Base-by-base conservation (phyloP, 495 filamentous ascomycete species). In the Xylaria longipes region DNA sequence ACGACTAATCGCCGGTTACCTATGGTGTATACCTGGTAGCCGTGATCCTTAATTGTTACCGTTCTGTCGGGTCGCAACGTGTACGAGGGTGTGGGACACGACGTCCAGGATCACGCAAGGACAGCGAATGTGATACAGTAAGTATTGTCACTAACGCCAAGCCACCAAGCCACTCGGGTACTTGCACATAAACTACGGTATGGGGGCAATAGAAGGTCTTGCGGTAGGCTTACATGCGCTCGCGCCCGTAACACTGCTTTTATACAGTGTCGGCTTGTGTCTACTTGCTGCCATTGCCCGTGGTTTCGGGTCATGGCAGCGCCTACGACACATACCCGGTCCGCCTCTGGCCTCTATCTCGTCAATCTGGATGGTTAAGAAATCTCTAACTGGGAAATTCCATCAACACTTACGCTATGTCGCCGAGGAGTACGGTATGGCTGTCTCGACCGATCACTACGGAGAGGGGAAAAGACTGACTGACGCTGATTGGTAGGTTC, bases 401-500 rank as follows among this genome's bases (percentile, higher is more conserved):
- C 73, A 73, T 35, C 22, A 48, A 12, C 65, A 73, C 45, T 35
- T 75, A 20, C 61, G 72, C 41, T 65, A 70, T 22, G 43, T 71
- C 17, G 63, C 69, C 20, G 68, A 75, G 52, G 27, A 43, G 15
- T 69, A 69, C 14, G 67, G 67, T 69, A 69, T 33, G 25, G 11
- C 27, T 20, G n/a, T 25, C 11, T 29, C 27, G 20, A 27, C 48
- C 17, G 1, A 27, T 31, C 25, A 35, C 20, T 5, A 22, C 9
- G 7, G 17, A 61, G 41, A 29, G 14, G 31, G 20, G 20, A 25
- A 37, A 37, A 41, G 62, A 52, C 29, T 25, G 15, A 20, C 54
- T 69, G 39, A 69, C 27, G 11, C 39, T 43, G 35, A 39, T 68
- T 69, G n/a, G 29, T 45, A 84, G 82, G 82, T 6, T 70, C 82